phyloP scores from a whole-genome alignment of 495 filamentous ascomycete genomes.

The Daldinia vernicosa region DNA sequence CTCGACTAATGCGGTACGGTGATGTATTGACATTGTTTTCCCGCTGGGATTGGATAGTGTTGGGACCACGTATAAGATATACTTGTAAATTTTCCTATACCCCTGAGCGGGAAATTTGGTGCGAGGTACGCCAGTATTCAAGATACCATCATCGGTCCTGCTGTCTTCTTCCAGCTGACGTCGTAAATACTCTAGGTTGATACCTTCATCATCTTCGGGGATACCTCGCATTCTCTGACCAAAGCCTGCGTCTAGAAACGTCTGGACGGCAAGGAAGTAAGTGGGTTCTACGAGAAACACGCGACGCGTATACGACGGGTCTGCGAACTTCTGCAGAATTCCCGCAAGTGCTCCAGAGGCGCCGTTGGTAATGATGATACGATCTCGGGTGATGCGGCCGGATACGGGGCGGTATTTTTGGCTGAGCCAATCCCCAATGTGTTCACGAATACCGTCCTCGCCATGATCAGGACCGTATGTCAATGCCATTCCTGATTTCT shows the following conservation, averaged over 20 bases:
- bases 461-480: constrained; percentile 78
- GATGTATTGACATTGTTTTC: constrained; percentile 70
- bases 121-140: background rate
- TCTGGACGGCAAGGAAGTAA: constrained; percentile 74
- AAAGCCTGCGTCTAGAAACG: constrained; percentile 76
- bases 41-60: constrained; percentile 80
- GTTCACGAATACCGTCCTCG: constrained; percentile 64
- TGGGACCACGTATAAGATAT: constrained; percentile 79
- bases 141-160: constrained; percentile 16
- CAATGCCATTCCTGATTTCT: constrained; percentile 60
- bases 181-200: constrained; percentile 67
- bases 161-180: constrained; percentile 52
- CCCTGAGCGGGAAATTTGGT: constrained; percentile 33
- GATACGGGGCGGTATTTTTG: constrained; percentile 63
- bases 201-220: constrained; percentile 73
- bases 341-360: constrained; percentile 74
- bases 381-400: constrained; percentile 53
- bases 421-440: constrained; percentile 71
- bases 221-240: constrained; percentile 65
- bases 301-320: constrained; percentile 73
- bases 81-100: constrained; percentile 71
- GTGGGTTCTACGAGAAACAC: constrained; percentile 79
- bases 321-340: constrained; percentile 74
- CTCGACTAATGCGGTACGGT: constrained; percentile 66
- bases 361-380: constrained; percentile 76